phyloP scores from a whole-genome alignment of 2,329 filamentous ascomycete genomes.

The Fusarium mexicanum region DNA sequence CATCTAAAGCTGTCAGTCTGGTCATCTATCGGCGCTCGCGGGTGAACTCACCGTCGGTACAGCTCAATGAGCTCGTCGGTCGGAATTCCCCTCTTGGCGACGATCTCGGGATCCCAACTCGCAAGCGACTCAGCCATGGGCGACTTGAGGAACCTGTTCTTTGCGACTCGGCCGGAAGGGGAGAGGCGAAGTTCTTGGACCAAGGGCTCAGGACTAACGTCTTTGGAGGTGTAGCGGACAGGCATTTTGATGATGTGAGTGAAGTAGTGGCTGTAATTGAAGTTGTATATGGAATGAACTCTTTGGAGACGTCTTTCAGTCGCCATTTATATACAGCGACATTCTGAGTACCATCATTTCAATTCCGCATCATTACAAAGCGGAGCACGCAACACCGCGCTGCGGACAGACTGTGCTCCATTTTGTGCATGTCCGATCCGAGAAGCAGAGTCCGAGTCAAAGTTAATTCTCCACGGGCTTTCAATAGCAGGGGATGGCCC shows the following conservation, averaged over 20 bases:
- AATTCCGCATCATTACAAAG: not conserved
- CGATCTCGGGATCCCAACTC: constrained; percentile 65
- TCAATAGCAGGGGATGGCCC: not conserved
- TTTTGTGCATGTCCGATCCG: not conserved
- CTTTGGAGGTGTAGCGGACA: constrained; percentile 30
- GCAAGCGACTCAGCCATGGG: constrained; percentile 74
- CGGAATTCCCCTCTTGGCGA: constrained; percentile 58
- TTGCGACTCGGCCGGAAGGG: constrained; percentile 59
- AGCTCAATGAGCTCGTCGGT: constrained; percentile 58
- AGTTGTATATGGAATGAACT: not conserved
- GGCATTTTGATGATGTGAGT: constrained; percentile 15
- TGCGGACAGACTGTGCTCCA: not conserved
- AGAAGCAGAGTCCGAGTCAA: not conserved
- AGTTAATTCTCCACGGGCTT: not conserved
- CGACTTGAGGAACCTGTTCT: constrained; percentile 72
- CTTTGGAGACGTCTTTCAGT: not conserved
- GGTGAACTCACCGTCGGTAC: constrained; percentile 64
- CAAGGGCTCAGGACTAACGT: constrained; percentile 43
- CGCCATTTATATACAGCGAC: constrained; percentile 3
- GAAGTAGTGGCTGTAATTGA: not conserved
- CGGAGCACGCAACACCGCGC: not conserved
- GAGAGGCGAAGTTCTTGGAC: constrained; percentile 57
- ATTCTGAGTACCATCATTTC: not conserved
- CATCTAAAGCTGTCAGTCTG: constrained; percentile 19
- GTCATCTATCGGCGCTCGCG: rapidly evolving